A percentile compares a stretch with the other conserved stretches of the same genome.
These are phyloP conservation scores for Coriaria nepalensis DNA, from an alignment of 306 rosid species.

Conservation along the genomic window DNA sequence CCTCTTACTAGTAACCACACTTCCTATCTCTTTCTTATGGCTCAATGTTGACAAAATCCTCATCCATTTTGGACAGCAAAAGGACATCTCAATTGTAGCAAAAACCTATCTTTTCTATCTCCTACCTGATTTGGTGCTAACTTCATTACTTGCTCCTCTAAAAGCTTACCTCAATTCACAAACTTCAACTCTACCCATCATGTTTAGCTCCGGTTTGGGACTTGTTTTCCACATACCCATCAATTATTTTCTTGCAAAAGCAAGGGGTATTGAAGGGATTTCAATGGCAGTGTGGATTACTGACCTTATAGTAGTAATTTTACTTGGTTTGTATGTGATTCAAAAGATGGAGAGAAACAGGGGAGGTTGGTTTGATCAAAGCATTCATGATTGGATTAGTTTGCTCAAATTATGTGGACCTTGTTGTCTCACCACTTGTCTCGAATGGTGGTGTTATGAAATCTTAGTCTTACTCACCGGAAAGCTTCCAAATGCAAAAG, in stretches of 20 bases:
- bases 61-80: conserved; percentile 54
- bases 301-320: conserved; percentile 46
- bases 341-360: conserved; percentile 33
- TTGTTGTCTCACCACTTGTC: conserved; percentile 74
- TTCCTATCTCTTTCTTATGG: conserved; percentile 77
- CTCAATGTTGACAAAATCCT: conserved; percentile 61
- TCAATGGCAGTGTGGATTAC: conserved; percentile 74
- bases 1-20: conserved; percentile 33
- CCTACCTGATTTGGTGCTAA: conserved; percentile 55
- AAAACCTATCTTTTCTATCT: conserved; percentile 39
- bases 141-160: conserved; percentile 61
- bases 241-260: conserved; percentile 44
- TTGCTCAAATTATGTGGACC: conserved; percentile 62
- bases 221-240: conserved; percentile 58
- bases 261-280: conserved; percentile 61
- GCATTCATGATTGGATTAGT: conserved; percentile 43
- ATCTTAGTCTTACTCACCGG: conserved; percentile 70
- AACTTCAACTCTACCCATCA: conserved; percentile 54
- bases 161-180: conserved; percentile 72
- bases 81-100: conserved; percentile 47
- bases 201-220: conserved; percentile 53
- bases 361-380: conserved; percentile 74
- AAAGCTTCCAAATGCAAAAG: conserved; percentile 42
- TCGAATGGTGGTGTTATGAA: conserved; percentile 98
- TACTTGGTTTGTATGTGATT: conserved; percentile 45